Percentiles rank a stretch among this genome's conserved stretches.
These are phyloP conservation scores for Pichia sp. DNA, from an alignment of 1,139 yeast species.

Conservation along the genomic window DNA sequence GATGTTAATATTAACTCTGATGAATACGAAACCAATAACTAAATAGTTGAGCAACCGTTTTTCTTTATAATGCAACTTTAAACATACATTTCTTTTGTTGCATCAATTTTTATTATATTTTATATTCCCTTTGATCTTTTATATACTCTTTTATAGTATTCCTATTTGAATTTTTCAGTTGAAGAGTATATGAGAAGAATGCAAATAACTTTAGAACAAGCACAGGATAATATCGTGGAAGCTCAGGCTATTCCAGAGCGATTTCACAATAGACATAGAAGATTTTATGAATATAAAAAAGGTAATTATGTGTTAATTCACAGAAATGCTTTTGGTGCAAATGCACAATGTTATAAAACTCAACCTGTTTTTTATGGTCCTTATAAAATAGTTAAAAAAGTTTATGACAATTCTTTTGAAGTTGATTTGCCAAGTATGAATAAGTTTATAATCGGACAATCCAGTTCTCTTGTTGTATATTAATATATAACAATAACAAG, in stretches of 20 bases:
- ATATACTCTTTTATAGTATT: background rate
- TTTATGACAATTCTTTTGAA: background rate
- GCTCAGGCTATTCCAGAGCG: background rate
- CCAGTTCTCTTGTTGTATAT: too few species aligned
- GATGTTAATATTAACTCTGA: conserved; percentile 43
- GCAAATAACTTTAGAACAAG: background rate
- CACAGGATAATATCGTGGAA: background rate
- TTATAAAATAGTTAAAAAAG: background rate
- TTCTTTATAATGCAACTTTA: background rate
- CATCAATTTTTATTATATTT: background rate
- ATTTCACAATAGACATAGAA: background rate
- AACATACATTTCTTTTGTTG: background rate
- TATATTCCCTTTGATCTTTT: background rate
- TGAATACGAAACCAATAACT: conserved; percentile 45
- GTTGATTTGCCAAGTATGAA: background rate
- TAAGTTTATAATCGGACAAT: too few species aligned
- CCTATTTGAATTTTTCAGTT: background rate
- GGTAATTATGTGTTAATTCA: background rate
- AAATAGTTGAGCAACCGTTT: background rate
- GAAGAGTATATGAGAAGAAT: background rate
- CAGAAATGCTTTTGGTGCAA: background rate
- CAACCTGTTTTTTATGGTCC: background rate
- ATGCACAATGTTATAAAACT: background rate
- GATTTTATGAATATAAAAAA: background rate
- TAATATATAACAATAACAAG: too few species aligned